These are phyloP conservation scores for Cladophialophora carrionii DNA, from an alignment of 2,329 filamentous ascomycete genomes.

Conservation along the genomic window DNA sequence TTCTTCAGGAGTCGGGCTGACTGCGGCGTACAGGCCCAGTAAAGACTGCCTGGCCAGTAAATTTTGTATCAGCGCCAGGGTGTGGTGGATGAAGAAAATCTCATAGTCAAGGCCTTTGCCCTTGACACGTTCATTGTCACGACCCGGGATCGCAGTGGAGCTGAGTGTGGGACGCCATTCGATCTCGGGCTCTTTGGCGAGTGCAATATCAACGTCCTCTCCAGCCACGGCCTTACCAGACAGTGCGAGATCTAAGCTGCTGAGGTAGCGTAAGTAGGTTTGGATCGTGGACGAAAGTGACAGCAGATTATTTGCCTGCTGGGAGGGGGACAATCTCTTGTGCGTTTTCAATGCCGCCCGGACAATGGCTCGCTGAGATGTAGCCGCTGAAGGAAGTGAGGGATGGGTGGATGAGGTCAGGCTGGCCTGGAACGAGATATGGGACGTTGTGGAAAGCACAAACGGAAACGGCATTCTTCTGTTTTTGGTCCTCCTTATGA, in stretches of 20 bases:
- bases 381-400: slow-evolving; percentile 79
- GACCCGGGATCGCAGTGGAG: slow-evolving; percentile 60
- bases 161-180: slow-evolving; percentile 83
- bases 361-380: slow-evolving; percentile 80
- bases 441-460: slow-evolving; percentile 83
- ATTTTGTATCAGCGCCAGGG: slow-evolving; percentile 74
- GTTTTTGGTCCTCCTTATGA: background rate
- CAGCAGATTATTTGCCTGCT: slow-evolving; percentile 71
- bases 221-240: slow-evolving; percentile 57
- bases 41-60: slow-evolving; percentile 73
- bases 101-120: slow-evolving; percentile 80
- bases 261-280: slow-evolving; percentile 80
- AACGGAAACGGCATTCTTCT: slow-evolving; percentile 83
- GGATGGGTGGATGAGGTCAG: slow-evolving; percentile 83
- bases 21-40: slow-evolving; percentile 71
- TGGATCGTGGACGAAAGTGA: slow-evolving; percentile 70
- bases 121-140: slow-evolving; percentile 68
- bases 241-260: slow-evolving; percentile 76
- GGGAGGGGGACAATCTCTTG: slow-evolving; percentile 76
- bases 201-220: slow-evolving; percentile 69
- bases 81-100: slow-evolving; percentile 75
- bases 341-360: slow-evolving; percentile 83
- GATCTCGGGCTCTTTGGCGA: slow-evolving; percentile 67
- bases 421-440: slow-evolving; percentile 76
- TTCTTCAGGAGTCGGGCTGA: slow-evolving; percentile 65